Base-by-base conservation (phyloP, 2,329 filamentous ascomycete species). In the Metarhizium brunneum region DNA sequence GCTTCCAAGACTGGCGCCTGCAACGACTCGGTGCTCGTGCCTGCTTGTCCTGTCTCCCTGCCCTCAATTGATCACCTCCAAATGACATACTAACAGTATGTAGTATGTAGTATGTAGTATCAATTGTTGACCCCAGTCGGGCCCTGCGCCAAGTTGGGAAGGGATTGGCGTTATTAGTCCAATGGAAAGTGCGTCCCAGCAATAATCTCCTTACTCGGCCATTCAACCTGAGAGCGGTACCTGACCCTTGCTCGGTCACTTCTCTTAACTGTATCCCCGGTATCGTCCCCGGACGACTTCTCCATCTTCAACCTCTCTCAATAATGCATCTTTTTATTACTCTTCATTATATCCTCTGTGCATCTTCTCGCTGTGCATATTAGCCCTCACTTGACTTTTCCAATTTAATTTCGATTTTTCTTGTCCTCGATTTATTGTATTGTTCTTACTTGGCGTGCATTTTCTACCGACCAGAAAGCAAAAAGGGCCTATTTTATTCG, bases 401-500 rank as follows among this genome's bases (percentile, higher is more conserved):
- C n/a, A 6, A 8, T 18, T 20, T 45, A 2, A 7, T 47, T 55
- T n/a, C 6, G 14, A 10, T 35, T 38, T 10, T 10, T 40, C 30
- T 45, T 10, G 2, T 38, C 20, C 35, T 6, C 25, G 25, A 25
- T 25, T 38, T 35, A 50, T 53, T 49, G 20, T 36, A 13, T 3
- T 7, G 14, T 32, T 53, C 43, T 32, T 47, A 47, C 49, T 38
- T 45, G 50, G 43, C 50, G 49, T 55, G 54, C 50, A 30, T 56
- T 50, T n/a, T 42, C n/a, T 43, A 6, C 16, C 11, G 29, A 45
- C n/a, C 20, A 43, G 14, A 30, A 20, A 30, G 14, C 25, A n/a
- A 40, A 53, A 18, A 4, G 16, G 8, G 30, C 32, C 25, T 25
- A n/a, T 6, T 11, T 43, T 25, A 25, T 25, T 25, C 4, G 25